These are phyloP conservation scores for Colletotrichum caudatum DNA, from an alignment of 2,329 filamentous ascomycete genomes.

Conservation along the genomic window DNA sequence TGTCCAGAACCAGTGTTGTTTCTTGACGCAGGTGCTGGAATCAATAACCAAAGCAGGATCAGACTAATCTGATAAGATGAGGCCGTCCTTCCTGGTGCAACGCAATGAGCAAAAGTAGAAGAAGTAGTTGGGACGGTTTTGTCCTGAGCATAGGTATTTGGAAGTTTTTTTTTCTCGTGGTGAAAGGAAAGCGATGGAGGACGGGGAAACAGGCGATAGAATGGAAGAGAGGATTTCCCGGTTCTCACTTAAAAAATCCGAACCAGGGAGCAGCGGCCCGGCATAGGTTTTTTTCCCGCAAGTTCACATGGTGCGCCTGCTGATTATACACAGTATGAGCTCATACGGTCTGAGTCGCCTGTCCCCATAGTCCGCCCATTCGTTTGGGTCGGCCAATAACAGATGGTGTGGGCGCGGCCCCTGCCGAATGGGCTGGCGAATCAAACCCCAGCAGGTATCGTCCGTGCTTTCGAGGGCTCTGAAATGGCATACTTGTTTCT, in stretches of 20 bases:
- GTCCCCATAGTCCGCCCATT: slow-evolving; percentile 8
- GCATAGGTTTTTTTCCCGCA: slow-evolving; percentile 22
- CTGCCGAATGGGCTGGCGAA: neutral
- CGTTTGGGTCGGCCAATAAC: neutral
- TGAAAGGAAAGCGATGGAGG: neutral
- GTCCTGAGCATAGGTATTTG: slow-evolving; percentile 2
- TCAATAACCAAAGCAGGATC: slow-evolving; percentile 11
- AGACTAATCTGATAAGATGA: slow-evolving; percentile 23
- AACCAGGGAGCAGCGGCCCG: slow-evolving; percentile 26
- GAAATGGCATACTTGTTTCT: slow-evolving; percentile 37
- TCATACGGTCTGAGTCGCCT: neutral
- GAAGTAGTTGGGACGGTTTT: slow-evolving; percentile 22
- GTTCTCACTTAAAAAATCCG: slow-evolving; percentile 33
- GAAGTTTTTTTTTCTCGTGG: slow-evolving; percentile 1
- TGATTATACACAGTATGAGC: neutral
- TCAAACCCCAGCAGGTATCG: neutral
- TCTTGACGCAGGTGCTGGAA: neutral
- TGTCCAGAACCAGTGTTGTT: slow-evolving; percentile 18
- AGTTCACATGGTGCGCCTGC: neutral
- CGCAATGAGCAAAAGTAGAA: slow-evolving; percentile 17
- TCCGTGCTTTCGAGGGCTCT: slow-evolving; percentile 25
- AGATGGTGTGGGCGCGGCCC: neutral
- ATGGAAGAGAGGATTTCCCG: slow-evolving; percentile 36
- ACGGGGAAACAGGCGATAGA: slow-evolving; percentile 6
- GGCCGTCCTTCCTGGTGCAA: slow-evolving; percentile 9